Evolutionary conservation across 2,329 filamentous ascomycete genomes (phyloP), one percentile per base, ranked within the genome.

Genomic region (Fusarium decemcellulare): DNA sequence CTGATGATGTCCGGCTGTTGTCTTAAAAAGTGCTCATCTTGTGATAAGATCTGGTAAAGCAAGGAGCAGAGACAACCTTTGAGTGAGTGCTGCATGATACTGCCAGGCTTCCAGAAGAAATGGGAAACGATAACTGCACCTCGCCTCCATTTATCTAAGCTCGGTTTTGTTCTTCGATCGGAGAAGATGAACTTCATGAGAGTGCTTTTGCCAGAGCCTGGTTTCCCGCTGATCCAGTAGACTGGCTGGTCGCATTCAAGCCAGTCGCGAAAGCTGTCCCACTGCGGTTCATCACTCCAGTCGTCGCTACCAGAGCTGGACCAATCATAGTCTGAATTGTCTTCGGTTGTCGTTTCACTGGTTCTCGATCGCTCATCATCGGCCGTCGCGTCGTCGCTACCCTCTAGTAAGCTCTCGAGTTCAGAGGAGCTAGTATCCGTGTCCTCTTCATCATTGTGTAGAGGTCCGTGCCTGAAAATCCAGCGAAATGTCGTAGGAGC

Each of bases 21-120:
- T n/a, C 14, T 6, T 0, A 44, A 7, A 2, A 36, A 50, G 1
- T 8, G 6, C 7, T 4, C 8, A 7, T 51, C 29, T 4, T 36
- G 9, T 2, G 23, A 37, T 5, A 61, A n/a, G 0, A 50, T 8
- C 32, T 61, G 59, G 9, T 58, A 34, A 1, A 42, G 5, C 5
- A 61, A 1, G 5, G 59, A 61, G 7, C 59, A 61, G 3, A 61
- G 37, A 14, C 42, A 12, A 1, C 52, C 59, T 39, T 46, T 61
- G n/a, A 58, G 48, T 6, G 59, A 58, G 8, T 9, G 5, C 8
- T 61, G 52, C 15, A 58, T 44, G 6, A 1, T 4, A 8, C 37
- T 61, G 1, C 59, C 59, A 4, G 18, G 59, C 9, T 39, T 57
- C 59, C 59, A 61, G 12, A 61, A 61, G 44, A 58, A 61, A 6